Conservation (phyloP, 495 filamentous ascomycete genomes). For the Penicillium chermesinum region DNA sequence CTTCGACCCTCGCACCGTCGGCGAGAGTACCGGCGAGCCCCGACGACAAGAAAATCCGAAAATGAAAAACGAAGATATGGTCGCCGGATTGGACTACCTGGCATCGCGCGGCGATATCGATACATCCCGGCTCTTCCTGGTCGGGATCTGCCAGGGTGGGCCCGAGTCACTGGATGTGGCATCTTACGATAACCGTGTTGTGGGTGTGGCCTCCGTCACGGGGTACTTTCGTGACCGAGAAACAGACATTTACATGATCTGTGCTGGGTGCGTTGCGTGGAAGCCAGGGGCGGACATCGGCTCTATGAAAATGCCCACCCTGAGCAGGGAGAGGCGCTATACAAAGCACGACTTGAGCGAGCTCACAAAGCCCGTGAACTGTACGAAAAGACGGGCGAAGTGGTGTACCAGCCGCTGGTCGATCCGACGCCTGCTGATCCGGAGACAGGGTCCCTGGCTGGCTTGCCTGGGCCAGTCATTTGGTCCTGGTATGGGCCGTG, state of each 20-base stretch:
- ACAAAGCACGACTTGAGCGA: conserved; percentile 15
- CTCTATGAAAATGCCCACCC: conserved; percentile 17
- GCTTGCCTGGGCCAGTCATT: conserved; percentile 17
- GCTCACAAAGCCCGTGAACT: conserved; percentile 15
- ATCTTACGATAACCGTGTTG: conserved; percentile 17
- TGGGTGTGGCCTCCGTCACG: conserved; percentile 18
- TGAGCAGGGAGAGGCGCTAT: conserved; percentile 20
- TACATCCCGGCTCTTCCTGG: conserved; percentile 12
- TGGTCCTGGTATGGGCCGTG: conserved; percentile 24
- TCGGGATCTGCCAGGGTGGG: conserved; percentile 21
- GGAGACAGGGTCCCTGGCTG: conserved; percentile 15
- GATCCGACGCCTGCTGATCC: conserved; percentile 18
- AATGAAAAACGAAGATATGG: conserved; percentile 21
- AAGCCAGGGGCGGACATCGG: conserved; percentile 14
- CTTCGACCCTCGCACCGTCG: conserved; percentile 18
- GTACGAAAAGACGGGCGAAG: conserved; percentile 18
- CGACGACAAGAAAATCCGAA: conserved; percentile 19
- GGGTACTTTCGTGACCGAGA: conserved; percentile 23
- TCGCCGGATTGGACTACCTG: conserved; percentile 18
- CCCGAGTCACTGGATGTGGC: conserved; percentile 20
- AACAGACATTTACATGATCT: conserved; percentile 24
- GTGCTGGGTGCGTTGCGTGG: conserved; percentile 20
- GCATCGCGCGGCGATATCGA: conserved; percentile 13
- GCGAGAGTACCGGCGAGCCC: conserved; percentile 21
- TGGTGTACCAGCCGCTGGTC: conserved; percentile 19